phyloP scores from a whole-genome alignment of 1,284 basidiomycete species.

The Stygiomarasmius scandens region DNA sequence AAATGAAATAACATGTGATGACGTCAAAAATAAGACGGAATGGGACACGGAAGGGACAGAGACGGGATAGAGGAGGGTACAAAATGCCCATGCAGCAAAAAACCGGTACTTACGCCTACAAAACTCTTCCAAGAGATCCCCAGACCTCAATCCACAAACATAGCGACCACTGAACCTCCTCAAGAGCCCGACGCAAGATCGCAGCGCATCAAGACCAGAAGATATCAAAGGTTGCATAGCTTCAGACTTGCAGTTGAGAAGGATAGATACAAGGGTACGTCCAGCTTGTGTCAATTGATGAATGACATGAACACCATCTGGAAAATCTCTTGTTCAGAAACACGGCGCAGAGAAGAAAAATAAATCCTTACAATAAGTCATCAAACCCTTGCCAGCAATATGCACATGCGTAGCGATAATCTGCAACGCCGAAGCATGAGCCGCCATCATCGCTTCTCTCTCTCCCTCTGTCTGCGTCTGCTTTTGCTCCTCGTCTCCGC shows the following conservation, averaged over 20 bases:
- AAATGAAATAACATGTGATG: conserved; percentile 20
- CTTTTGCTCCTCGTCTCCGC: conserved; percentile 46
- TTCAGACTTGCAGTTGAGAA: conserved; percentile 78
- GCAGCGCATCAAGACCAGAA: conserved; percentile 78
- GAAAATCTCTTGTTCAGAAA: too few relatives aligned
- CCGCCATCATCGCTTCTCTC: conserved; percentile 67
- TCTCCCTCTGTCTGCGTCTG: conserved; percentile 63
- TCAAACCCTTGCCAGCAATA: conserved; percentile 83
- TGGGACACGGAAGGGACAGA: conserved; percentile 53
- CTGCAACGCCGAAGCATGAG: conserved; percentile 74
- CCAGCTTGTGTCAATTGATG: conserved; percentile 93
- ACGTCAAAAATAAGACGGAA: too few relatives aligned
- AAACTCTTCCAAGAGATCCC: conserved; percentile 91
- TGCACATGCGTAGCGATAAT: conserved; percentile 83
- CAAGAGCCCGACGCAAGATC: conserved; percentile 82
- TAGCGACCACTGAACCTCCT: conserved; percentile 80
- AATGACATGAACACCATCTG: conserved; percentile 91
- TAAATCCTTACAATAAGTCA: conserved; percentile 87
- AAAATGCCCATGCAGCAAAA: conserved; percentile 24
- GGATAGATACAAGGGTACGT: conserved; percentile 80
- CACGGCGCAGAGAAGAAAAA: too few relatives aligned
- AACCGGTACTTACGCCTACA: conserved; percentile 86
- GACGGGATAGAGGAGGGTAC: neutral
- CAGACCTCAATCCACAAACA: conserved; percentile 84
- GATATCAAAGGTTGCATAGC: conserved; percentile 73